Base-by-base conservation (phyloP, 306 rosid species). In the Acacia crassicarpa region DNA sequence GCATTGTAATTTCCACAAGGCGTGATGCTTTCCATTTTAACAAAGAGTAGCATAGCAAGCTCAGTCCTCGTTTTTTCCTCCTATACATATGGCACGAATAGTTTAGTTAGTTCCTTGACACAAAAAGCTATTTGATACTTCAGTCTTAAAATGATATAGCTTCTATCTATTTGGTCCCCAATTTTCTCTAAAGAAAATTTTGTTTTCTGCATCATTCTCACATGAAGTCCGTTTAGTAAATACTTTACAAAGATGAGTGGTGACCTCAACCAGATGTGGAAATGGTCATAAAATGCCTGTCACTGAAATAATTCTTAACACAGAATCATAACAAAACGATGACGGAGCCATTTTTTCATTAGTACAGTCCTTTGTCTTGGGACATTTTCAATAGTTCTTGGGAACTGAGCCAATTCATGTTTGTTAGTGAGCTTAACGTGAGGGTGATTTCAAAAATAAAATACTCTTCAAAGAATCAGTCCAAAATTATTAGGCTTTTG, bases 21-120 rank as follows among this genome's bases (percentile, higher is more conserved):
- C 66, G 81, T 61, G 88, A 61, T 56, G 69, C 82, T 79, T 81
- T 82, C 78, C 78, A 35, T 72, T 77, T 83, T 81, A 49, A 78
- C 76, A 38, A 38, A 83, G 77, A 83, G 4, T 10, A 45, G 54
- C 81, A 59, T 83, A 77, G 80, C 78, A 1, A 85, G 82, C 89
- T 82, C 81, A 67, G 43, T 33, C 71, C 65, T 81, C 32, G 78
- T 38, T 38, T 16, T 66, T 69, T 38, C 74, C 79, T 58, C 87
- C 94, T 90, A 82, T 74, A 68, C 56, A 83, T 22, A 67, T 10
- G 20, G 33, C 33, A 59, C 1, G 56, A 80, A 81, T 44, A 74
- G 80, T 80, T 72, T 75, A 65, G 49, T 80, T 49, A 77, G 56
- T 75, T 58, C n/a, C 46, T 75, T 71, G 48, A 13, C 38, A 62